Evolutionary conservation across 768 basidiomycete species (phyloP).

Genomic region (Dictyophora rubrovolvata): DNA sequence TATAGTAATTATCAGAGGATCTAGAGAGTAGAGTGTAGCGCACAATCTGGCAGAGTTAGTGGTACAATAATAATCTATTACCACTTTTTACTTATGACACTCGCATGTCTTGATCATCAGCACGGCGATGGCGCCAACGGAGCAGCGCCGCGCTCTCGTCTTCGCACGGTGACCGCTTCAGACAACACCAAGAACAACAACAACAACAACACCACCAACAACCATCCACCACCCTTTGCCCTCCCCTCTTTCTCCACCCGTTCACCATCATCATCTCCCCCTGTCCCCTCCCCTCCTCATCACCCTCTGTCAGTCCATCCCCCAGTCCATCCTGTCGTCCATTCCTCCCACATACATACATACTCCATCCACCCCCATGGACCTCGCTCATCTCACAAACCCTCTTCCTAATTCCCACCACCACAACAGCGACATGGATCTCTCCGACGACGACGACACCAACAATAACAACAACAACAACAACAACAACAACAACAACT

Average conservation of each 20-base stretch:
- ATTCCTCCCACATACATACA: background rate
- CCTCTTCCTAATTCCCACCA: background rate
- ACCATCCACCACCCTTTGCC: conserved; percentile 11
- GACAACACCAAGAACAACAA: background rate
- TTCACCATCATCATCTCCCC: conserved; percentile 16
- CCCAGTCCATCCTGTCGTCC: conserved; percentile 18
- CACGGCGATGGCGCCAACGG: conserved; percentile 11
- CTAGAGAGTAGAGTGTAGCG: too few species aligned
- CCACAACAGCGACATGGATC: conserved; percentile 9
- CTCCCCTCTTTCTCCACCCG: conserved; percentile 20
- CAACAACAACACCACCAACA: too few species aligned
- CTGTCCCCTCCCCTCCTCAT: conserved; percentile 15
- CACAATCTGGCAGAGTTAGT: too few species aligned
- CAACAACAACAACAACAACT: conserved; percentile 9
- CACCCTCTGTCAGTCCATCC: conserved; percentile 12
- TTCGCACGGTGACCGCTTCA: conserved; percentile 12
- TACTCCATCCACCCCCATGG: conserved; percentile 4
- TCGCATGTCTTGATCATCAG: background rate
- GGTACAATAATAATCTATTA: too few species aligned
- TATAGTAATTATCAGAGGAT: too few species aligned
- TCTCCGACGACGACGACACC: conserved; percentile 10
- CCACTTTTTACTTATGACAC: too few species aligned
- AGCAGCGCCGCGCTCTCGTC: conserved; percentile 9
- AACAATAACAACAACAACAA: conserved; percentile 28
- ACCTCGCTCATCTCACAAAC: conserved; percentile 7